These are phyloP conservation scores for Penicillium tannophilum DNA, from an alignment of 495 filamentous ascomycete genomes.

Conservation along the genomic window DNA sequence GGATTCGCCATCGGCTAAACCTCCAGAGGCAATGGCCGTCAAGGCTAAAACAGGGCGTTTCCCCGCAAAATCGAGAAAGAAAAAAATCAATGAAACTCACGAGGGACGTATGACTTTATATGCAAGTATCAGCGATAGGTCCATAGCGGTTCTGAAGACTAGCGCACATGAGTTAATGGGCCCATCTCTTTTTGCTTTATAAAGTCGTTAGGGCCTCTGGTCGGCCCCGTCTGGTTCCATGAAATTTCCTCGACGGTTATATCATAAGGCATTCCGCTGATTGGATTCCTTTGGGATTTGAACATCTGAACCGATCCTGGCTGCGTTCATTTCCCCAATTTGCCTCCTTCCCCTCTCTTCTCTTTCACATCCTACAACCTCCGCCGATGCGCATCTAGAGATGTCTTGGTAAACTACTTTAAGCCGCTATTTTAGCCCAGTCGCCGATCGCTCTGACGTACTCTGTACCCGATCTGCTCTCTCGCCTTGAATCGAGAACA, in stretches of 20 bases:
- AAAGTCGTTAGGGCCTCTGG: background rate
- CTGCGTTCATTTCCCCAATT: background rate
- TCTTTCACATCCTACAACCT: background rate
- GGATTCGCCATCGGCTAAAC: slow-evolving; percentile 9
- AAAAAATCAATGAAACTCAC: background rate
- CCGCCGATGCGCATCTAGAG: too few species aligned
- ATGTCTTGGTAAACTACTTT: slow-evolving; percentile 1
- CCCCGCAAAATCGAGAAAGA: slow-evolving; percentile 16
- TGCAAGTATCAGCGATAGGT: background rate
- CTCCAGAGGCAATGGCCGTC: background rate
- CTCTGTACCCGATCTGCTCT: background rate
- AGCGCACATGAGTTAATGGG: background rate
- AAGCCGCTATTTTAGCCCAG: slow-evolving; percentile 2
- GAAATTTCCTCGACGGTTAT: background rate
- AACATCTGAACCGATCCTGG: background rate
- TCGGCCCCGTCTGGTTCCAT: background rate
- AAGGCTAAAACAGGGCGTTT: slow-evolving; percentile 4
- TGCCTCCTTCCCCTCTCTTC: background rate
- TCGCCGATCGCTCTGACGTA: slow-evolving; percentile 1
- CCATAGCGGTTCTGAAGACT: background rate
- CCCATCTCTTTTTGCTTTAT: background rate
- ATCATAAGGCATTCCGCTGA: background rate
- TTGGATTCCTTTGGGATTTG: background rate
- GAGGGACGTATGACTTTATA: background rate
- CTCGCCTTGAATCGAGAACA: background rate